Base-by-base conservation (phyloP, 2,329 filamentous ascomycete genomes). In the Aureobasidium zeae region DNA sequence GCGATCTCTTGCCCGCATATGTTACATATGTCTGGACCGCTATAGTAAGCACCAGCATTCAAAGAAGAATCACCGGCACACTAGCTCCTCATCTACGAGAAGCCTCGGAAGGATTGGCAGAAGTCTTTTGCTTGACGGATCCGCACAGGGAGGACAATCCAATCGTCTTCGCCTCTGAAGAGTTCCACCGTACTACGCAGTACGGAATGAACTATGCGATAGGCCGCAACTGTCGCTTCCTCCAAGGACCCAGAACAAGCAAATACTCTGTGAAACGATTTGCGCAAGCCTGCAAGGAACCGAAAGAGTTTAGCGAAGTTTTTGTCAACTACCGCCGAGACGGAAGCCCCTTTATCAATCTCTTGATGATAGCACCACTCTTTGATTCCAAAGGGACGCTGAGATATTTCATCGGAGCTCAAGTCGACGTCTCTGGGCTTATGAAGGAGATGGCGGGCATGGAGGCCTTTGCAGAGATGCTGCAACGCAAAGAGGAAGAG, bases 51-150 rank as follows among this genome's bases (percentile, higher is more conserved):
- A 62, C 75, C 12, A 82, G 80, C 19, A 79, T 87, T 26, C 74
- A 77, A 49, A 71, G 76, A 48, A 71, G 80, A 15, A 76, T 87
- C 16, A 80, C 77, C 0, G 79, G 81, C 3, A 82, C 75, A 1
- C 59, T 86, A 17, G 76, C 81, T 2, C 64, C 72, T 1, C 70
- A 81, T 52, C 63, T 85, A 17, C 70, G 74, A 31, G 77, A 83
- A 32, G 73, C 81, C n/a, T 83, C 80, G 0, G 81, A 87, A 57
- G 82, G 81, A 0, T 59, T 87, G 47, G 83, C 81, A 0, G 82
- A 87, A 56, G 81, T 85, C 0, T 87, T 86, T 52, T 87, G 82
- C 56, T 60, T 87, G 44, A 83, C 81, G 0, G 83, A 88, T 57
- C 81, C 83, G 7, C 82, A 79, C 1, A 68, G 81, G 46, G 83